Conservation (phyloP, 2,329 filamentous ascomycete species). For the Fusarium cicatricum region DNA sequence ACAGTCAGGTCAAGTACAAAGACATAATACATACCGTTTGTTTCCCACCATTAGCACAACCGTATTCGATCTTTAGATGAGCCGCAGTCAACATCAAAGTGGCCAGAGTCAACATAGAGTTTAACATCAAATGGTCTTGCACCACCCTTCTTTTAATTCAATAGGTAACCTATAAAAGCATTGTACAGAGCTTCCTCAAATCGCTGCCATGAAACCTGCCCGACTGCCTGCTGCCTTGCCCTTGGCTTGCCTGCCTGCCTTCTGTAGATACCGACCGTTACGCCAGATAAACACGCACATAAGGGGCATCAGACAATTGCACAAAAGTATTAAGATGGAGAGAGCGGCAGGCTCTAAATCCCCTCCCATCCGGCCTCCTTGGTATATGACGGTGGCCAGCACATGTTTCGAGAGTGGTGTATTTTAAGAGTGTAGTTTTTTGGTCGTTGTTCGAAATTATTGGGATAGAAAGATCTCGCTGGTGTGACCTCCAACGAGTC, state of each 20-base stretch:
- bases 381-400: constrained; percentile 39
- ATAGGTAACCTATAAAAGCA: constrained; percentile 27
- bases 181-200: constrained; percentile 33
- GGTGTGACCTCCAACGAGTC: constrained; percentile 37
- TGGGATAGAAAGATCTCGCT: constrained; percentile 14
- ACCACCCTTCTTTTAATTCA: constrained; percentile 27
- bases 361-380: constrained; percentile 29
- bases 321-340: constrained; percentile 40
- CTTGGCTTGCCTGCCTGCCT: constrained; percentile 37
- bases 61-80: too few species aligned
- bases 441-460: constrained; percentile 33
- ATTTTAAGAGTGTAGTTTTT: constrained; percentile 35
- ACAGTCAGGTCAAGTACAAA: too few species aligned
- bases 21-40: too few species aligned
- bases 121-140: constrained; percentile 22
- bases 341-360: constrained; percentile 34
- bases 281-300: constrained; percentile 44
- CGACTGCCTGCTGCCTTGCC: constrained; percentile 32
- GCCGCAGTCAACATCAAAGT: not conserved
- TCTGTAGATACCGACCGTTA: constrained; percentile 40
- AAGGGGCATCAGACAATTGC: constrained; percentile 41
- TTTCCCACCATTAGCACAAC: too few species aligned
- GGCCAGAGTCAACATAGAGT: not conserved
- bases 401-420: constrained; percentile 43
- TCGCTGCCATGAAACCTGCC: constrained; percentile 35